These are phyloP conservation scores for Coffea canephora DNA, from an alignment of 257 asterid species.

Conservation along the genomic window DNA sequence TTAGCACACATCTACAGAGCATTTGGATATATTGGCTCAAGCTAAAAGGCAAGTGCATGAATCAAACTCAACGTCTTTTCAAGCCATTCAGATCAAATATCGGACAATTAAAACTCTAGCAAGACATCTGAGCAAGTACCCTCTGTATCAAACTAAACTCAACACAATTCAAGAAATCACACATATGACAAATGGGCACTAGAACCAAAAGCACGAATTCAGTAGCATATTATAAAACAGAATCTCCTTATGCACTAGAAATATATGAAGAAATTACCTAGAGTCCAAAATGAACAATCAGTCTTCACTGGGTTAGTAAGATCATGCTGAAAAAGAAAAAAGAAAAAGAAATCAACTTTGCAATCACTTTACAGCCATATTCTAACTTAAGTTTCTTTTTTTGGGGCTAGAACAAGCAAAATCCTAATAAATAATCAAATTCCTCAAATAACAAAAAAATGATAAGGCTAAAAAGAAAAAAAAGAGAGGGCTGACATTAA, in stretches of 20 bases:
- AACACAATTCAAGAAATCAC: not conserved
- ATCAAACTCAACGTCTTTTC: not conserved
- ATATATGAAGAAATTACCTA: slow-evolving; percentile 48
- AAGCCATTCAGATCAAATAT: not conserved
- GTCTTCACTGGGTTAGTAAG: slow-evolving; percentile 82
- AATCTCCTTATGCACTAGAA: not conserved
- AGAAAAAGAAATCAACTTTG: slow-evolving; percentile 4
- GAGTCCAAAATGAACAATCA: slow-evolving; percentile 93
- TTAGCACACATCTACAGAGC: not conserved
- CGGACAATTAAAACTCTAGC: not conserved
- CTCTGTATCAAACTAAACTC: not conserved
- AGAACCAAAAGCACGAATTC: not conserved
- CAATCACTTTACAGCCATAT: not conserved
- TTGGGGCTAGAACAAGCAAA: too few relatives aligned
- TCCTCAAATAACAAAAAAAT: not conserved
- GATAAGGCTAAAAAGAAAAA: not conserved
- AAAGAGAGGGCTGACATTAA: slow-evolving; percentile 47
- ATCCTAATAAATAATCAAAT: too few relatives aligned
- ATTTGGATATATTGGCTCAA: not conserved
- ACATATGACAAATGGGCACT: not conserved
- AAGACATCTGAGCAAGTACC: not conserved
- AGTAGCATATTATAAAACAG: not conserved
- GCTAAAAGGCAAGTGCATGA: not conserved
- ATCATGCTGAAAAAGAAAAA: slow-evolving; percentile 51
- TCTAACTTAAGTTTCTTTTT: not conserved